phyloP scores from a whole-genome alignment of 345 rosid genomes.

The Salix viminalis region DNA sequence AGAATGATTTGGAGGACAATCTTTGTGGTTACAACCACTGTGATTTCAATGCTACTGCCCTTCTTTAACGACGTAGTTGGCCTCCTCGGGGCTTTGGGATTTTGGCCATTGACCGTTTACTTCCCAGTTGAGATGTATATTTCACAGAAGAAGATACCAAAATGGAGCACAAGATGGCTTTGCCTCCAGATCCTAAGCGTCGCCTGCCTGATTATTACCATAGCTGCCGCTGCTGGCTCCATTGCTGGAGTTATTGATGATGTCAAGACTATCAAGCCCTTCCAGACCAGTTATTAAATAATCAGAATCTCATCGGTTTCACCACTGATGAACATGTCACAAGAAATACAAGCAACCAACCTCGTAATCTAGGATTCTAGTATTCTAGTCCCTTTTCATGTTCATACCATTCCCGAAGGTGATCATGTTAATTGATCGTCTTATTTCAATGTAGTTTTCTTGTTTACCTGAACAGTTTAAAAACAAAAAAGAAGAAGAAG shows the following conservation, averaged over 20 bases:
- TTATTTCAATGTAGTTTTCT: background rate
- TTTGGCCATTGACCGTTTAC: conserved; percentile 87
- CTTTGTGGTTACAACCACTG: conserved; percentile 61
- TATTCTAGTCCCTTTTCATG: conserved; percentile 6
- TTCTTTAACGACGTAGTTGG: conserved; percentile 79
- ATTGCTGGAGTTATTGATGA: conserved; percentile 58
- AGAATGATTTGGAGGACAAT: conserved; percentile 72
- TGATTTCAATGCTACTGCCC: conserved; percentile 79
- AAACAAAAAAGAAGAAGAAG: background rate
- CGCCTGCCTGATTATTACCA: conserved; percentile 59
- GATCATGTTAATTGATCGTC: background rate
- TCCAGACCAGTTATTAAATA: conserved; percentile 38
- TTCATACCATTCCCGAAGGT: background rate
- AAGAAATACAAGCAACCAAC: background rate
- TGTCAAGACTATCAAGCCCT: conserved; percentile 66
- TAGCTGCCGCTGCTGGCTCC: conserved; percentile 78
- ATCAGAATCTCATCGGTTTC: background rate
- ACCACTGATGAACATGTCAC: conserved; percentile 3
- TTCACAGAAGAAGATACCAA: conserved; percentile 55
- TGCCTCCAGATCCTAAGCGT: conserved; percentile 63
- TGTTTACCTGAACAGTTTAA: background rate
- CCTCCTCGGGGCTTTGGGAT: conserved; percentile 80
- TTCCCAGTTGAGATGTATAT: conserved; percentile 93
- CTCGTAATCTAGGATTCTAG: background rate
- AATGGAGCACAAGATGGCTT: conserved; percentile 77